These are phyloP conservation scores for Citrullus amarus DNA, from an alignment of 306 rosid genomes.

Conservation along the genomic window DNA sequence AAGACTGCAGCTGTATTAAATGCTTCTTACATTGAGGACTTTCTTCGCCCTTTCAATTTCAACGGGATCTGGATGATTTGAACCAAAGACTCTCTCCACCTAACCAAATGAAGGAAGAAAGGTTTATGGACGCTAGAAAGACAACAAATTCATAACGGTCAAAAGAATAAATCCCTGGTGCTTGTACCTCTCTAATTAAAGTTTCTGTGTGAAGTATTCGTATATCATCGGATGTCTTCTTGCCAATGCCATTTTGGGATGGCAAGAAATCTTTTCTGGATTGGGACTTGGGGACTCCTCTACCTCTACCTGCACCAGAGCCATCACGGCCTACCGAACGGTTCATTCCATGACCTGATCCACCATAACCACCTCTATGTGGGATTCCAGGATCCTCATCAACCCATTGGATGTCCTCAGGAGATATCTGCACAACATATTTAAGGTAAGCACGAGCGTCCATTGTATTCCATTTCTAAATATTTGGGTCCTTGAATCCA, in stretches of 20 bases:
- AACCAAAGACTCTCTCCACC: constrained; percentile 87
- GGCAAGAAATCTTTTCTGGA: constrained; percentile 60
- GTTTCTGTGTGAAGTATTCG: constrained; percentile 68
- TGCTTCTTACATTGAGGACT: constrained; percentile 51
- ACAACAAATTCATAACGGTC: constrained; percentile 4
- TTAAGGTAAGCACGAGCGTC: background rate
- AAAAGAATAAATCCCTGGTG: background rate
- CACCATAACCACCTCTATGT: constrained; percentile 45
- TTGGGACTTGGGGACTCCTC: constrained; percentile 59
- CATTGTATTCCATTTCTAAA: background rate
- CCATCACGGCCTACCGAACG: constrained; percentile 45
- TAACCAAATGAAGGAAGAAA: constrained; percentile 11
- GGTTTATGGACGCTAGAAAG: background rate
- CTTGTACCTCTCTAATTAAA: constrained; percentile 62
- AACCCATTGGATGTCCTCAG: constrained; percentile 86
- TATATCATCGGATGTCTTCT: constrained; percentile 60
- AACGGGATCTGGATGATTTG: constrained; percentile 62
- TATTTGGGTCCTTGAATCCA: background rate
- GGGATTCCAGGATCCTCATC: constrained; percentile 80
- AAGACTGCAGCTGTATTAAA: background rate
- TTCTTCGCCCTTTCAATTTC: constrained; percentile 84
- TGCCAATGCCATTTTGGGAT: constrained; percentile 75
- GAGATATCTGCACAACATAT: constrained; percentile 50
- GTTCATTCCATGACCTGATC: constrained; percentile 52
- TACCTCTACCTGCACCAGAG: constrained; percentile 70